Evolutionary conservation across 805 yeast species (phyloP), one percentile per base, ranked within the genome.

Genomic region (Nakazawaea ishiwadae): DNA sequence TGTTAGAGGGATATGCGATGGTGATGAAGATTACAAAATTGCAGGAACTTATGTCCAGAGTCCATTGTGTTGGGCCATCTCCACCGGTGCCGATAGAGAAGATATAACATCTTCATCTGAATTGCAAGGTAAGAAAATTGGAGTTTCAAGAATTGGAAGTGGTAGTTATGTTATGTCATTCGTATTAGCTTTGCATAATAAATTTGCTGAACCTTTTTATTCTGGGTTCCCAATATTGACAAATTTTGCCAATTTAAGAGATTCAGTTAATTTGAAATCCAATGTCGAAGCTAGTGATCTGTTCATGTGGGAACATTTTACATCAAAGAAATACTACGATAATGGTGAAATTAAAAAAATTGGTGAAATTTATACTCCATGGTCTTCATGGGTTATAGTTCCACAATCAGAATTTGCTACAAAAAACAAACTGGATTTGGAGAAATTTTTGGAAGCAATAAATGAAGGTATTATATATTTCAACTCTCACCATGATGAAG

Each of bases 231-330:
- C 77, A 16, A 65, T 83, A 14, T 66, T 81, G 48, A 68, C 79
- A 49, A 85, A 74, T 46, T 89, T 89, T 64, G 72, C 75, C 54
- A 85, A 84, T 54, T 69, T 89, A 53, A 71, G 97, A 47, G 86
- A 78, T 48, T 79, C 89, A 2, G 97, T 89, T 29, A 87, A 87
- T 61, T 62, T 65, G 50, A 63, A 61, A 45, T 69, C 60, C 10
- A 66, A 58, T 3, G 68, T 71, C 17, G 60, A 59, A 23, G 57
- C 69, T 16, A 69, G 81, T 27, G 96, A 89, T 55, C 95, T 91
- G 2, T 89, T 89, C 61, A 84, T 90, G 96, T 89, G 97, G 97
- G 97, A 89, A 55, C 75, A 84, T 61, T 89, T 89, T 67, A 89
- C 97, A 1, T 79, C 90, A 26, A 89, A 89, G 56, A 78, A 77